Percentiles rank a stretch among this genome's conserved stretches.
Evolutionary conservation across 2,329 filamentous ascomycete genomes (phyloP).

Genomic region (Orbilia quercus): DNA sequence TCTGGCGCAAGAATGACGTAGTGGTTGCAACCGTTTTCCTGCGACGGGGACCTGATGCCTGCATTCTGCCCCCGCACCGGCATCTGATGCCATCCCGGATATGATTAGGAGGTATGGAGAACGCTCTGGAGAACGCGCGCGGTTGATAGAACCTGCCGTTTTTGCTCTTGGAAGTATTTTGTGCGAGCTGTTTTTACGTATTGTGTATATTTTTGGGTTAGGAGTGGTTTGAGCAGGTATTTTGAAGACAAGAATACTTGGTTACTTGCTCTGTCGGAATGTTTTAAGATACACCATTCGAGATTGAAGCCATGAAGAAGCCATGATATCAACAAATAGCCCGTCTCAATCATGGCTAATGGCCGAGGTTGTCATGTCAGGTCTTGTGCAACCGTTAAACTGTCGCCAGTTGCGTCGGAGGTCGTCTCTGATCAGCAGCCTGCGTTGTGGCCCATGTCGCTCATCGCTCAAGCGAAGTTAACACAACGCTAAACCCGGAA

Average conservation of each 20-base stretch:
- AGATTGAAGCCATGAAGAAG: too few relatives aligned
- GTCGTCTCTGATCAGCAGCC: constrained; percentile 6
- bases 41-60: constrained; percentile 7
- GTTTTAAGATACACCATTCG: too few relatives aligned
- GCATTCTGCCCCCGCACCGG: background rate
- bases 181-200: background rate
- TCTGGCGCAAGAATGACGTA: constrained; percentile 30
- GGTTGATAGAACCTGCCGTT: background rate
- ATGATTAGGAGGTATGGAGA: constrained; percentile 11
- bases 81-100: background rate
- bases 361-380: too few relatives aligned
- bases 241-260: too few relatives aligned
- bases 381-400: too few relatives aligned
- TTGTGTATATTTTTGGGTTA: too few relatives aligned
- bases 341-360: too few relatives aligned
- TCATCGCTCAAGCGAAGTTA: constrained; percentile 19
- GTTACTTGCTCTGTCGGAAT: too few relatives aligned
- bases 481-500: constrained; percentile 24
- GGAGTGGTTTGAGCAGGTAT: too few relatives aligned
- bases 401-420: constrained; percentile 23
- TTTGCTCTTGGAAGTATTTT: background rate
- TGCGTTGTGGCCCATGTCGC: constrained; percentile 15
- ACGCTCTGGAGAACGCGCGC: background rate
- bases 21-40: constrained; percentile 22
- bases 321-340: too few relatives aligned